Base-by-base conservation (phyloP, 2,329 filamentous ascomycete genomes). In the Aspergillaceae sp. region DNA sequence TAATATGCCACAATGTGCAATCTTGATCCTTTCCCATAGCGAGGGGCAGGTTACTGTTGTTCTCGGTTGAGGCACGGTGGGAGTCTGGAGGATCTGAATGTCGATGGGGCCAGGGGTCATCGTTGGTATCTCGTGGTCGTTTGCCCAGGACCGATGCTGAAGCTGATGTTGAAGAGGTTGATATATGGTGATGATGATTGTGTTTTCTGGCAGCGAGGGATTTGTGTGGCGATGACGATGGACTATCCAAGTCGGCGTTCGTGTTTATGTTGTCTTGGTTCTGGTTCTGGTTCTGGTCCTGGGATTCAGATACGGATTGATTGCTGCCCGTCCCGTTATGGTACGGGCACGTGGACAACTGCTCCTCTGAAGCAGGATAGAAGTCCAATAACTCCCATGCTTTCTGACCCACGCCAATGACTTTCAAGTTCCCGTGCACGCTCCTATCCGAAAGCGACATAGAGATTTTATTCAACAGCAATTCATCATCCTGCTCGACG, bases 351-450 rank as follows among this genome's bases (percentile, higher is more conserved):
- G 19, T 19, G 19, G 19, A 19, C 19, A 19, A 19, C 19, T 19
- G 19, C 8, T 38, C 19, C 4, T 51, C 33, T 0, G 66, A 58
- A 4, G 60, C 48, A 5, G 64, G 63, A 47, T 68, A 70, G 37
- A 63, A 64, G 28, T 63, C 62, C 2, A 59, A 60, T 2, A 70
- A 46, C 44, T 67, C 57, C 51, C 65, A 70, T 1, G 58, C 63
- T 41, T 68, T 70, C 55, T 62, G 65, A 40, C 67, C 68, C 40
- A 70, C 47, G 3, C 66, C 65, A 37, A 70, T 26, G 10, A 70
- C 41, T 41, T 64, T 64, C 10, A 70, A 44, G 5, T 55, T 59
- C 7, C 53, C 54, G 38, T 57, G 65, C 8, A 64, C 44, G 10
- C 64, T 53, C 41, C 60, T 56, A 44, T 70, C 61, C 1, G 57